A percentile compares a stretch with the other conserved stretches of the same genome.
Evolutionary conservation across 805 yeast genomes (phyloP).

Genomic region (Candida tallmaniae): DNA sequence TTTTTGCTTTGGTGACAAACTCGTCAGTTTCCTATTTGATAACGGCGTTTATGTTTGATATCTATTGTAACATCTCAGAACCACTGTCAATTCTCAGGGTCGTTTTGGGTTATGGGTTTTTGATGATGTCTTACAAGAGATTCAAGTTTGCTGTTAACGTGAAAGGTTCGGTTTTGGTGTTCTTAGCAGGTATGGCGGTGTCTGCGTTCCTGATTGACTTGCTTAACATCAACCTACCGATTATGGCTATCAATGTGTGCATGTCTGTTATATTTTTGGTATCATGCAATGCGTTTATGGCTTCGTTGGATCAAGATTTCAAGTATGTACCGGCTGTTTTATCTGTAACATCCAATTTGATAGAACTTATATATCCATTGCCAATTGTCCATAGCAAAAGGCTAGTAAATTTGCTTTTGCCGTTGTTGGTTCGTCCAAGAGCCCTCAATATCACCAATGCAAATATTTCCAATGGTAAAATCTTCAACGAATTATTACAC

Average conservation of each 20-base stretch:
- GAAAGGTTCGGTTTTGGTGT: background rate
- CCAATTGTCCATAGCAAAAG: conserved; percentile 1
- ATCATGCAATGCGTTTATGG: conserved; percentile 3
- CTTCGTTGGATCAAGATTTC: too few species aligned
- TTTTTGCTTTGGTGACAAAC: too few species aligned
- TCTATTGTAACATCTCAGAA: conserved; percentile 1
- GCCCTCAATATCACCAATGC: background rate
- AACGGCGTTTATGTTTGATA: conserved; percentile 3
- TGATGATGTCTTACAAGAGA: background rate
- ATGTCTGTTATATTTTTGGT: background rate
- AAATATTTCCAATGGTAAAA: conserved; percentile 1
- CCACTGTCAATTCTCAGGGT: conserved; percentile 1
- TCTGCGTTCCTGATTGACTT: too few species aligned
- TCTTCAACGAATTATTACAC: conserved; percentile 22
- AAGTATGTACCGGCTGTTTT: conserved; percentile 1
- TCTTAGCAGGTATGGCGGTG: too few species aligned
- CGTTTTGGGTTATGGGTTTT: conserved; percentile 1
- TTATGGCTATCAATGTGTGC: conserved; percentile 1
- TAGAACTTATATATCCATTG: conserved; percentile 4
- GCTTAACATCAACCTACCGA: too few species aligned
- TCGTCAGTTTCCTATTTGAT: conserved; percentile 4
- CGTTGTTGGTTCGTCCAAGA: conserved; percentile 1
- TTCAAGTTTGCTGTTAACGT: conserved; percentile 2
- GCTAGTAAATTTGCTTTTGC: conserved; percentile 2
- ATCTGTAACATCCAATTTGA: conserved; percentile 1